A percentile compares a stretch with the other conserved stretches of the same genome.
Conservation (phyloP, 176 grass and related monocot species). For the Elaeis guineensis region DNA sequence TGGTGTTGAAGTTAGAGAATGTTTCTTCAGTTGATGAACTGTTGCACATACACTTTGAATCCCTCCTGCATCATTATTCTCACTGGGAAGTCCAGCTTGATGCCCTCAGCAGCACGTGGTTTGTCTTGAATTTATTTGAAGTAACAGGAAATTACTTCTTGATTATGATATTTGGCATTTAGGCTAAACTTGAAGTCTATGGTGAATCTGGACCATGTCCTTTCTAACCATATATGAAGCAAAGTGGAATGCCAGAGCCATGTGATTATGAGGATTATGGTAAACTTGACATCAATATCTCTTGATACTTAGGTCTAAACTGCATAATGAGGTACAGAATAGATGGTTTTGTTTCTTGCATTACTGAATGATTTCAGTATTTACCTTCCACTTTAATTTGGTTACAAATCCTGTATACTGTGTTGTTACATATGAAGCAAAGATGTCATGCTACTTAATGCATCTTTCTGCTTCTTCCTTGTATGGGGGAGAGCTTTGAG, state of each 20-base stretch:
- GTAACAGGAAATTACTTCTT: too few species aligned
- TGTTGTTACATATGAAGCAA: too few species aligned
- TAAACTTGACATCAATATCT: slow-evolving; percentile 14
- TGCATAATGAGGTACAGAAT: slow-evolving; percentile 15
- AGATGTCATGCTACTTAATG: slow-evolving; percentile 18
- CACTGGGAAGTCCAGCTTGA: too few species aligned
- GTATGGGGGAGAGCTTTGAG: slow-evolving; percentile 14
- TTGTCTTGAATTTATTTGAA: too few species aligned
- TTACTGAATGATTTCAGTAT: slow-evolving; percentile 1
- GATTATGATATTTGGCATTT: slow-evolving; percentile 1
- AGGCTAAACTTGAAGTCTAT: too few species aligned
- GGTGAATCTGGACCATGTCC: neutral
- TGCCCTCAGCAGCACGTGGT: too few species aligned
- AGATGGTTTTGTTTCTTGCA: slow-evolving; percentile 16
- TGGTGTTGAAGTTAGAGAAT: too few species aligned
- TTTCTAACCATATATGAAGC: neutral
- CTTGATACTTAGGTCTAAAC: slow-evolving; percentile 34
- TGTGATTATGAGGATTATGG: slow-evolving; percentile 26
- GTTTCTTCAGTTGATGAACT: too few species aligned
- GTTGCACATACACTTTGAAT: too few species aligned
- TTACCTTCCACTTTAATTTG: neutral
- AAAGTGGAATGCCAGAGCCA: neutral
- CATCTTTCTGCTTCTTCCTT: slow-evolving; percentile 22
- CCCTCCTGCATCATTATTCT: too few species aligned
- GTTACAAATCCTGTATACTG: neutral